Evolutionary conservation across 352 stramenopile genomes (phyloP), one percentile per base, ranked within the genome.

Genomic region (Pythium grandisporangium): DNA sequence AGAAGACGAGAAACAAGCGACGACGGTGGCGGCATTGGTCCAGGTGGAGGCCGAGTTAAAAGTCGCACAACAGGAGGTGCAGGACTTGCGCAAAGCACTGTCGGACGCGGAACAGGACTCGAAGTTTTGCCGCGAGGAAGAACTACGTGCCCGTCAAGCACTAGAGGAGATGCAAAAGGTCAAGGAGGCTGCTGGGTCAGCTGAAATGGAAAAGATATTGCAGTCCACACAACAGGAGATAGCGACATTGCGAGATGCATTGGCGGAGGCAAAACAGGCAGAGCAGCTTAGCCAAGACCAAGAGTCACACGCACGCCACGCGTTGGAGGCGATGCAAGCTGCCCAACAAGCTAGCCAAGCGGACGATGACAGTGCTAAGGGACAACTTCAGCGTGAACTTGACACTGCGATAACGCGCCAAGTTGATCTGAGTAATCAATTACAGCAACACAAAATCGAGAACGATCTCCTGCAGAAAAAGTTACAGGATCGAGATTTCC

Each of bases 361-460:
- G 6, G 37, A 42, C 6, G 55, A n/a, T n/a, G n/a, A n/a, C n/a
- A n/a, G n/a, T n/a, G n/a, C n/a, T n/a, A n/a, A n/a, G n/a, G n/a
- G n/a, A n/a, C n/a, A n/a, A n/a, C n/a, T n/a, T n/a, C n/a, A n/a
- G 45, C 34, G 34, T 3, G 60, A 75, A 2, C 20, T 70, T 5
- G 51, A 69, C 30, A 55, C 55, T 25, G 53, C 59, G 22, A 20
- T 53, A n/a, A 12, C 26, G n/a, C n/a, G n/a, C n/a, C n/a, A n/a
- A n/a, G n/a, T n/a, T n/a, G n/a, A 83, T 22, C 38, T 79, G n/a
- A 35, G 60, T 4, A 54, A 63, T 20, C 62, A 83, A 21, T 42
- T 84, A 22, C 56, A 82, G 39, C 66, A 84, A 45, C 74, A 81
- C 58, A 82, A 84, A 46, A 82, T 78, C 40, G 70, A 85, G 52